Base-by-base conservation (phyloP, 441 rosid genomes). In the Pelargonium citronellum region DNA sequence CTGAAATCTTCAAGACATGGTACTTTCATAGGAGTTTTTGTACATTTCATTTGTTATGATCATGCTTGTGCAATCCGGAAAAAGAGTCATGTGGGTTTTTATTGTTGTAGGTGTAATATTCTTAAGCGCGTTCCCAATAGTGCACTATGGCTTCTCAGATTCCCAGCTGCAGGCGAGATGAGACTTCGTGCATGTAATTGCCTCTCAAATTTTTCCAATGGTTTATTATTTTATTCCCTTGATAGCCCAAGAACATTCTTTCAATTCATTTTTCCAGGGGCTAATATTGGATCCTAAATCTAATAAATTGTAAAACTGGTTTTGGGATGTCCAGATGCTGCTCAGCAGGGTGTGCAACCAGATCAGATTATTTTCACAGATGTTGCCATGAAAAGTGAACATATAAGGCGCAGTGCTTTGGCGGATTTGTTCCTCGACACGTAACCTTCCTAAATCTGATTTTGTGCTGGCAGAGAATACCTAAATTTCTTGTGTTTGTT, bases 111-210 rank as follows among this genome's bases (percentile, higher is more conserved):
- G 99, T 95, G 98, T 85, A 95, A 91, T 74, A 90, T 95, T 80
- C 99, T 95, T 77, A 95, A 89, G 75, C 85, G 96, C 19, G 97
- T 95, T 20, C 96, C 99, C 61, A 89, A 87, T 71, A 87, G 97
- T 85, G 98, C 95, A 46, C 87, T 95, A 64, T 95, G 99, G 99
- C 99, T 95, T 66, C 97, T 95, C 46, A 89, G 92, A 71, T 95
- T 95, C 76, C 99, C 99, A 34, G 97, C 99, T 71, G 97, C 99
- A 1, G 99, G 99, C 64, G 99, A 95, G 82, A 87, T 78, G 84
- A 89, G 95, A 81, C 85, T 95, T 43, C 91, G 98, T 12, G 57
- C 88, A 70, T 91, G 99, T 95, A 85, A 20, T 96, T 81, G 37
- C 13, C 39, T 15, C 41, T 24, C 58, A 64, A 9, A 63, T 7